Conservation (phyloP, 169 alveolate species). For the Prorocentrum cordatum region DNA sequence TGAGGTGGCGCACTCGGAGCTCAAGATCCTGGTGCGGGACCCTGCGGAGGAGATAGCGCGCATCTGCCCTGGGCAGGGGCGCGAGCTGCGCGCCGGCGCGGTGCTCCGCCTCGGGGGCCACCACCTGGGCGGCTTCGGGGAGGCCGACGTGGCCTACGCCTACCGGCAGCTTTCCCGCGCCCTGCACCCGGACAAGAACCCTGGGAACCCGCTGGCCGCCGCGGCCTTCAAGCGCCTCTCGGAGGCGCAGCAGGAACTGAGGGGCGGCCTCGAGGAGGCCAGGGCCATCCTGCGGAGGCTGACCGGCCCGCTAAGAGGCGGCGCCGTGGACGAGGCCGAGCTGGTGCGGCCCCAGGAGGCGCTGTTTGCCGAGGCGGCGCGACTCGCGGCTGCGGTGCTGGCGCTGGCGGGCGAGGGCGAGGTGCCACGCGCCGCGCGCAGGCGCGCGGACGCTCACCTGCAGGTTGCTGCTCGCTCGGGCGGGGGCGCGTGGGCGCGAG, state of each 20-base stretch:
- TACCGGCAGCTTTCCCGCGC: slow-evolving; percentile 31
- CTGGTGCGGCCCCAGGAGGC: slow-evolving; percentile 27
- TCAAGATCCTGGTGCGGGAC: slow-evolving; percentile 10
- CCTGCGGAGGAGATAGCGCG: slow-evolving; percentile 29
- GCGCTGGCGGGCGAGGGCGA: slow-evolving; percentile 26
- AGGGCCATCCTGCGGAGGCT: not conserved
- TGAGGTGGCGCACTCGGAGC: slow-evolving; percentile 1
- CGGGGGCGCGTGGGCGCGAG: too few relatives aligned
- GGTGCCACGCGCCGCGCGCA: not conserved
- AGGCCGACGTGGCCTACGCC: slow-evolving; percentile 20
- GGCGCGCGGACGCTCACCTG: too few relatives aligned
- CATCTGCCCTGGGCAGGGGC: slow-evolving; percentile 6
- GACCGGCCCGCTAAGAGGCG: not conserved
- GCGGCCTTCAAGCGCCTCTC: slow-evolving; percentile 36
- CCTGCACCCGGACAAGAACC: slow-evolving; percentile 62
- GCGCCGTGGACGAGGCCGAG: slow-evolving; percentile 10
- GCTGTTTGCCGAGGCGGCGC: slow-evolving; percentile 18
- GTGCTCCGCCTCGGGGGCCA: slow-evolving; percentile 25
- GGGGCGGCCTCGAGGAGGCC: slow-evolving; percentile 25
- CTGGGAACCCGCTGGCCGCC: slow-evolving; percentile 21
- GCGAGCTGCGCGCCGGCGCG: not conserved
- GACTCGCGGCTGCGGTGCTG: slow-evolving; percentile 13
- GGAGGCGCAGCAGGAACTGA: slow-evolving; percentile 43
- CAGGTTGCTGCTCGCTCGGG: too few relatives aligned
- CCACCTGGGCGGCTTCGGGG: slow-evolving; percentile 28